phyloP scores from a whole-genome alignment of 2,329 filamentous ascomycete genomes.

The Conoideocrella luteorostrata region DNA sequence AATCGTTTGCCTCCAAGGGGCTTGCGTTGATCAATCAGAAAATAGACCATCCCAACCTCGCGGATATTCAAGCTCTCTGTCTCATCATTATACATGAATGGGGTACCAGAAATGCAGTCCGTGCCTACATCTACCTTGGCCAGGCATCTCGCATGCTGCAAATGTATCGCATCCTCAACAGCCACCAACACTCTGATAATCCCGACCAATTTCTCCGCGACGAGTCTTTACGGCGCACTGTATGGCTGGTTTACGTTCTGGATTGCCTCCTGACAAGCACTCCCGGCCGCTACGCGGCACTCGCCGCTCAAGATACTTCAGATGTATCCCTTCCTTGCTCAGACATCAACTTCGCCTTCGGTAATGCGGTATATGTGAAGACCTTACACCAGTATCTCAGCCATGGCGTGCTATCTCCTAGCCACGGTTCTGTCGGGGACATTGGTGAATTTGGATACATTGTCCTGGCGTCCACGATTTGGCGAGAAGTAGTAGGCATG shows the following conservation, averaged over 20 bases:
- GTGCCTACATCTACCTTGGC: constrained; percentile 57
- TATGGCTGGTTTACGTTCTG: constrained; percentile 58
- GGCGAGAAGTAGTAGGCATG: constrained; percentile 57
- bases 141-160: constrained; percentile 59
- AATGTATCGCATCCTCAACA: constrained; percentile 56
- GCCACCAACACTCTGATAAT: constrained; percentile 43
- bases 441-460: constrained; percentile 58
- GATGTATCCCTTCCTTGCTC: constrained; percentile 53
- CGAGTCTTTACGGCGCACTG: constrained; percentile 53
- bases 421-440: constrained; percentile 37
- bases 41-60: constrained; percentile 52
- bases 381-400: constrained; percentile 41
- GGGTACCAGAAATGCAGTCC: constrained; percentile 55
- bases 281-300: constrained; percentile 51
- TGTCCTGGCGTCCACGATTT: constrained; percentile 53
- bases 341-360: constrained; percentile 58
- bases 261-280: constrained; percentile 58
- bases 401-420: constrained; percentile 26
- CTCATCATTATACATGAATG: constrained; percentile 57
- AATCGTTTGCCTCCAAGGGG: constrained; percentile 54
- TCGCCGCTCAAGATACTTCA: constrained; percentile 47
- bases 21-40: constrained; percentile 51
- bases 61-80: constrained; percentile 56
- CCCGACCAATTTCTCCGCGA: constrained; percentile 55
- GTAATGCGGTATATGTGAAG: constrained; percentile 52